A percentile compares a stretch with the other conserved stretches of the same genome.
These are phyloP conservation scores for Microbotryum scabiosae DNA, from an alignment of 1,284 basidiomycete species.

Conservation along the genomic window DNA sequence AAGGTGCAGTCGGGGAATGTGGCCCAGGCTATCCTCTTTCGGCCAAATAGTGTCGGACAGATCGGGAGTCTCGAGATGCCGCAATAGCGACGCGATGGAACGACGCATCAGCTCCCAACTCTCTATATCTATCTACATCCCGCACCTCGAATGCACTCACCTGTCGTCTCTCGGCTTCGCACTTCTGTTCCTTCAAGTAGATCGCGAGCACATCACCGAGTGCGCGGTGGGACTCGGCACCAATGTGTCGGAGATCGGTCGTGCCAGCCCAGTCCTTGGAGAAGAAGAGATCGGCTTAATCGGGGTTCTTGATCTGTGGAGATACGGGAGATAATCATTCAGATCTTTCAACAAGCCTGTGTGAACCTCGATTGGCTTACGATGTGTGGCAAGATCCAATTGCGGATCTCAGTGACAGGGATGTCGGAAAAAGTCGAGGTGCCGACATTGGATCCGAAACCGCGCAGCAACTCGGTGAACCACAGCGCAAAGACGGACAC, in stretches of 20 bases:
- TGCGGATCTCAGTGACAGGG: constrained; percentile 20
- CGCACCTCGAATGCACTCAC: too few species aligned
- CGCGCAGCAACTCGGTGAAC: constrained; percentile 12
- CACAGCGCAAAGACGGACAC: constrained; percentile 2
- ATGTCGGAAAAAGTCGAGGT: constrained; percentile 19
- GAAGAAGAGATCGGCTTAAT: constrained; percentile 11
- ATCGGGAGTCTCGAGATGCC: not conserved
- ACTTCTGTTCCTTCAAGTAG: constrained; percentile 20
- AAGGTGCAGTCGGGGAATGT: constrained; percentile 3
- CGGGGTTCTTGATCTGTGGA: constrained; percentile 11
- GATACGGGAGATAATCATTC: too few species aligned
- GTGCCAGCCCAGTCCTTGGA: not conserved
- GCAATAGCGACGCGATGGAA: too few species aligned
- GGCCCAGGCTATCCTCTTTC: constrained; percentile 7
- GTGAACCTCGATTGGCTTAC: too few species aligned
- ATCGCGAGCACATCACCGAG: constrained; percentile 26
- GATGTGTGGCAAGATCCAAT: constrained; percentile 21
- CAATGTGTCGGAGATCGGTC: constrained; percentile 25
- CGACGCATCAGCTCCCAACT: too few species aligned
- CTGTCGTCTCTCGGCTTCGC: constrained; percentile 10
- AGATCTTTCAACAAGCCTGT: too few species aligned
- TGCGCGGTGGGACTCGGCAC: not conserved
- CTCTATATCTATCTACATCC: too few species aligned
- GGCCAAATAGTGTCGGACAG: constrained; percentile 8
- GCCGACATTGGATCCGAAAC: not conserved